Evolutionary conservation across 2,329 filamentous ascomycete genomes (phyloP), one percentile per base, ranked within the genome.

Genomic region (Fusarium palustre): DNA sequence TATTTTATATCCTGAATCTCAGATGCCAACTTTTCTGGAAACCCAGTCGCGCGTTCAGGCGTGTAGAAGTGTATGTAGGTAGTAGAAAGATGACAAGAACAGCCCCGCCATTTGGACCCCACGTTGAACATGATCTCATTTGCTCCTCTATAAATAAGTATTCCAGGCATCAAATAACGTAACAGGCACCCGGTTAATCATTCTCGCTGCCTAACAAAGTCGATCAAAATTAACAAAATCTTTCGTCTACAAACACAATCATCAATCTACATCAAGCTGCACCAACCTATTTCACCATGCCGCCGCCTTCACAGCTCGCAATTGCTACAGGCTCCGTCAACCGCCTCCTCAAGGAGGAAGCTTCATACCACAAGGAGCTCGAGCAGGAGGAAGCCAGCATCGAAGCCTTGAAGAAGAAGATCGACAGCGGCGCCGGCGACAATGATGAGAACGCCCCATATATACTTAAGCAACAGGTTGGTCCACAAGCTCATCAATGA

Each of bases 321-420:
- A 96, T 97, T 77, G 90, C 91, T 45, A 96, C 92, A 25, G 88
- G 90, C 66, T 89, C 93, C 22, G 88, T 98, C 71, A 85, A 87
- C 74, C 93, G 96, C 62, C 88, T 98, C 48, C 88, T 97, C 71
- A 97, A 97, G 81, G 96, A 99, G 80, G 93, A 97, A 80, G 84
- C 87, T 39, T 95, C 91, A 74, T 98, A 99, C 82, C 91, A 94
- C 84, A 91, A 91, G 77, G 96, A 99, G 80, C 86, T 94, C 22
- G 83, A 87, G 68, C 85, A 90, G 69, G 94, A 98, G 78, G 86
- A 92, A 73, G 86, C 87, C 65, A 88, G 91, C 59, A 87, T 97
- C 69, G 82, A 87, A 78, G 88, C 89, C 77, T 85, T 97, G 20
- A 85, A 90, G 78, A 83, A 85, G 45, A 88, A 91, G 72, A 78